These are phyloP conservation scores for Candida tibetensis DNA, from an alignment of 805 yeast genomes.

Conservation along the genomic window DNA sequence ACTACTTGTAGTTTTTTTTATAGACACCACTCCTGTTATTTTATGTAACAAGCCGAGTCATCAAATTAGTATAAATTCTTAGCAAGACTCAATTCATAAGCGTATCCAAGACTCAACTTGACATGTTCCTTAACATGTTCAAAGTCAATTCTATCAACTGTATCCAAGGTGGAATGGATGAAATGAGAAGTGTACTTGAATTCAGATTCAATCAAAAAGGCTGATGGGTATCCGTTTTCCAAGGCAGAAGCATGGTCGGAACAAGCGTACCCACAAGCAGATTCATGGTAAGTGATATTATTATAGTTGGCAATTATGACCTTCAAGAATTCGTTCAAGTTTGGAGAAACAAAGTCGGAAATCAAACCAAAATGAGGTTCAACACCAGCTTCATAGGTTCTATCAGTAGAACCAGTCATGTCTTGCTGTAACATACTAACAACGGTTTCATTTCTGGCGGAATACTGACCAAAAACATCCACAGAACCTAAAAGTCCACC, in stretches of 20 bases:
- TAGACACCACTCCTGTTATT: no score
- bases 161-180: conserved; percentile 77
- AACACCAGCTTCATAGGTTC: conserved; percentile 45
- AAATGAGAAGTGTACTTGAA: conserved; percentile 61
- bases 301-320: conserved; percentile 60
- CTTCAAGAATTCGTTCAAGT: conserved; percentile 60
- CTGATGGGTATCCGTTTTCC: conserved; percentile 78
- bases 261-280: conserved; percentile 88
- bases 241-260: conserved; percentile 89
- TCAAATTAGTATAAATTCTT: conserved; percentile 14
- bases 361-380: conserved; percentile 78
- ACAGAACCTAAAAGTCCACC: conserved; percentile 85
- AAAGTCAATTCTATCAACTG: conserved; percentile 74
- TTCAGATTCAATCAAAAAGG: conserved; percentile 77
- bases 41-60: no score
- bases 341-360: conserved; percentile 60
- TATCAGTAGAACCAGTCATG: conserved; percentile 79
- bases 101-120: conserved; percentile 70
- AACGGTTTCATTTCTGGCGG: conserved; percentile 47
- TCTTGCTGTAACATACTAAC: conserved; percentile 91
- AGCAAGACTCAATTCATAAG: conserved; percentile 54
- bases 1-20: no score
- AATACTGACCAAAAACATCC: conserved; percentile 64
- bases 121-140: conserved; percentile 79
- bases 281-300: conserved; percentile 65